These are phyloP conservation scores for Rossbeevera mucosa DNA, from an alignment of 768 basidiomycete genomes.

Conservation along the genomic window DNA sequence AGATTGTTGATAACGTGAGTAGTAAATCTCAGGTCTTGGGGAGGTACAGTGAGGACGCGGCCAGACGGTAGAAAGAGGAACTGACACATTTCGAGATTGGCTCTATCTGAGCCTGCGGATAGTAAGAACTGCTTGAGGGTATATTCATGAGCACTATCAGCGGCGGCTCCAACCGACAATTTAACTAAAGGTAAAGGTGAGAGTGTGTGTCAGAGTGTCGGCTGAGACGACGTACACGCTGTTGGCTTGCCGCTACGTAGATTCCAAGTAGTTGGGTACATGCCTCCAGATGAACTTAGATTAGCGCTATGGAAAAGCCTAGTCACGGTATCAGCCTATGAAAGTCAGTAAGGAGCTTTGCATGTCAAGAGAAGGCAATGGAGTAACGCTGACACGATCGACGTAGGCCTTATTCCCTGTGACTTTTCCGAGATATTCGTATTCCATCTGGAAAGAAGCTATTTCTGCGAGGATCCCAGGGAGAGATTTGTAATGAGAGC, in stretches of 20 bases:
- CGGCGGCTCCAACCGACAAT: conserved; percentile 59
- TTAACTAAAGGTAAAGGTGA: conserved; percentile 25
- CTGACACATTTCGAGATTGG: conserved; percentile 65
- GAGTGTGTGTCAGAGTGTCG: neutral
- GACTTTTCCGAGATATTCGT: conserved; percentile 74
- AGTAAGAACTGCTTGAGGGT: conserved; percentile 70
- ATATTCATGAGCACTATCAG: conserved; percentile 77
- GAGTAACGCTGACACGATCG: conserved; percentile 41
- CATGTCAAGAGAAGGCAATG: neutral
- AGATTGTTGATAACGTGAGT: conserved; percentile 60
- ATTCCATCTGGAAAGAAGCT: conserved; percentile 78
- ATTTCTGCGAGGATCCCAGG: conserved; percentile 69
- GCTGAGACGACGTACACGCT: conserved; percentile 39
- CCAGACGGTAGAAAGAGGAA: neutral
- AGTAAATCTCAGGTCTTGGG: conserved; percentile 55
- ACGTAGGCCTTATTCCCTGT: conserved; percentile 66
- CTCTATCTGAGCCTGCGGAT: conserved; percentile 56
- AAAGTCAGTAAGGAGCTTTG: neutral
- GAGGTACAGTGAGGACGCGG: conserved; percentile 5
- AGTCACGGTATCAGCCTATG: conserved; percentile 48
- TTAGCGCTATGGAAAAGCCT: conserved; percentile 44
- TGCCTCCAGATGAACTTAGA: conserved; percentile 46
- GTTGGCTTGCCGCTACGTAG: conserved; percentile 41
- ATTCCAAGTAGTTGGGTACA: conserved; percentile 62
- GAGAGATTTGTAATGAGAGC: neutral